Percentiles rank a stretch among this genome's conserved stretches.
These are phyloP conservation scores for Secale cereale DNA, from an alignment of 176 grass and related monocot species.

Conservation along the genomic window DNA sequence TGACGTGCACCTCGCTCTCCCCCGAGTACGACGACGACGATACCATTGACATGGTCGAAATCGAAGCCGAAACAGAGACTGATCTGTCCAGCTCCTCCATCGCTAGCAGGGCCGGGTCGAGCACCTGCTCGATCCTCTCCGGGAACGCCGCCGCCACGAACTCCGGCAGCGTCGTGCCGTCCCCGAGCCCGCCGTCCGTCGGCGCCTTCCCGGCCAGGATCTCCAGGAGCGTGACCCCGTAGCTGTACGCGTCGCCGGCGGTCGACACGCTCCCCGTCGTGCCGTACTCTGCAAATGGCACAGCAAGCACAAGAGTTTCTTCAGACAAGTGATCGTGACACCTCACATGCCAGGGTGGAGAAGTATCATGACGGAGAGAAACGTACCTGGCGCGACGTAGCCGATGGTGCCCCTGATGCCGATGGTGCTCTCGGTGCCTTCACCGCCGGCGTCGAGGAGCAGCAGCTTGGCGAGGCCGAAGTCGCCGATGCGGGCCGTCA, in stretches of 20 bases:
- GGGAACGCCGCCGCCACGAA: conserved; percentile 22
- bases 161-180: conserved; percentile 14
- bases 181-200: not conserved
- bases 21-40: not conserved
- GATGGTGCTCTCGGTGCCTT: not conserved
- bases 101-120: conserved; percentile 16
- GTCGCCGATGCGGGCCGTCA: conserved; percentile 40
- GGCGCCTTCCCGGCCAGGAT: conserved; percentile 29
- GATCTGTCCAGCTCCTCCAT: not conserved
- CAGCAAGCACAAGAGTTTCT: not conserved
- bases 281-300: conserved; percentile 30
- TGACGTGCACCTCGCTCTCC: not conserved
- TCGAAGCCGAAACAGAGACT: not conserved
- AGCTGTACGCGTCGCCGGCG: conserved; percentile 46
- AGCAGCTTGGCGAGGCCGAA: conserved; percentile 48
- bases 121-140: conserved; percentile 16
- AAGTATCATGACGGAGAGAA: not conserved
- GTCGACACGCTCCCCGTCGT: not conserved
- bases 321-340: not conserved
- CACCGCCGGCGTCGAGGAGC: not conserved
- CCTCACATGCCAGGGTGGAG: not conserved
- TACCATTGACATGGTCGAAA: not conserved
- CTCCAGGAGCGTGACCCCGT: conserved; percentile 37
- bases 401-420: conserved; percentile 39
- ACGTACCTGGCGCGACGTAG: conserved; percentile 44